Evolutionary conservation across 1,284 basidiomycete genomes (phyloP), one percentile per base, ranked within the genome.

Genomic region (Earliella scabrosa): DNA sequence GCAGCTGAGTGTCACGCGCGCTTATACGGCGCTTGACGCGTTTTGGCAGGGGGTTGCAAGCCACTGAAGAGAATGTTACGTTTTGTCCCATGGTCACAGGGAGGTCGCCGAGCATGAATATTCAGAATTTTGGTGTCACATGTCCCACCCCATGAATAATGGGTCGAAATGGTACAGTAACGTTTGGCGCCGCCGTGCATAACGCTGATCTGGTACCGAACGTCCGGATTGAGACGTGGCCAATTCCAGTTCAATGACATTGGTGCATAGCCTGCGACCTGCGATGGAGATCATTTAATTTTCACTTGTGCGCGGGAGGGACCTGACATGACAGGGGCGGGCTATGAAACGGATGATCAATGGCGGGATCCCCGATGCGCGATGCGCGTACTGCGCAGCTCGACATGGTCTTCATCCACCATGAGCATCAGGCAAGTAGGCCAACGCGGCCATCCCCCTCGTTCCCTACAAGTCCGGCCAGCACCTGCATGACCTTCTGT

Each of bases 401-500:
- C 29, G 20, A n/a, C 41, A 16, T 31, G n/a, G 26, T 8, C 43
- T 45, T 36, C 11, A 54, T 45, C 60, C 41, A 54, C 49, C 52
- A 50, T 21, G 29, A 35, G n/a, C 32, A 32, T n/a, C n/a, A n/a
- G n/a, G 36, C 26, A 48, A 16, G 27, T 13, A 38, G 38, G 13
- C 27, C 20, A 24, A 24, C 27, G 48, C 32, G 47, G 47, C 27
- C 50, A 53, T 54, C 52, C 24, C 48, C 53, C 35, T 62, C 60
- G 32, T 45, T 55, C 63, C 73, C 59, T 68, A 66, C 63, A 46
- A 83, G 68, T 32, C 76, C 78, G 62, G 77, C 75, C 41, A 87
- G 64, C 34, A 86, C 79, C 51, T 77, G 76, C 48, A 82, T 73
- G 32, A 87, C 74, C 47, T 75, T 74, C 60, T 72, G 75, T 59